Evolutionary conservation across 768 basidiomycete species (phyloP).

Genomic region (Tylopilus balloui): DNA sequence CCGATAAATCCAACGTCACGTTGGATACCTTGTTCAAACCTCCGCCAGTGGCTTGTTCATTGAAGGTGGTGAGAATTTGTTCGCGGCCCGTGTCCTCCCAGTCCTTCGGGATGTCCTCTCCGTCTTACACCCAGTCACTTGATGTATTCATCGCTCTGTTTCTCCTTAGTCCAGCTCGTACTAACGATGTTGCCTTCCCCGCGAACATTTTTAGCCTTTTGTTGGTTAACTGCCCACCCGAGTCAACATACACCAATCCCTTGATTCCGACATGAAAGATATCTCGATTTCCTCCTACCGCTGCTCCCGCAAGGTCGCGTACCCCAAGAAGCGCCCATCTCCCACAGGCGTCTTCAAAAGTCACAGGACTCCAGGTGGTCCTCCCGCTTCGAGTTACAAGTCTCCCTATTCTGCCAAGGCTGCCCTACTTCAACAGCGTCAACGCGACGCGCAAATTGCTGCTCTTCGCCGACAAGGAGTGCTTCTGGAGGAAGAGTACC

Average conservation of each 20-base stretch:
- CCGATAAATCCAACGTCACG: neutral
- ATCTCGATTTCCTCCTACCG: conserved; percentile 53
- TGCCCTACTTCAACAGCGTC: conserved; percentile 57
- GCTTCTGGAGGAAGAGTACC: conserved; percentile 91
- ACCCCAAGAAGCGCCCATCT: conserved; percentile 84
- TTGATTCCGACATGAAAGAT: conserved; percentile 68
- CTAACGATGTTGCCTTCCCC: conserved; percentile 21
- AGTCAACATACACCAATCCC: conserved; percentile 32
- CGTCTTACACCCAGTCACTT: conserved; percentile 2
- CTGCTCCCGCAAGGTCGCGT: conserved; percentile 60
- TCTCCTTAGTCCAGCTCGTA: conserved; percentile 7
- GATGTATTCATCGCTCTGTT: conserved; percentile 4
- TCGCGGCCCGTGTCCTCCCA: neutral
- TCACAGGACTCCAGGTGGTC: conserved; percentile 48
- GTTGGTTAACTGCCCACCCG: conserved; percentile 42
- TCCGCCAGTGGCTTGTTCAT: conserved; percentile 8
- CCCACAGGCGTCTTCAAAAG: conserved; percentile 72
- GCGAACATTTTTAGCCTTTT: conserved; percentile 35
- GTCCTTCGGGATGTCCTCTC: neutral
- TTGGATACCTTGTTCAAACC: conserved; percentile 15
- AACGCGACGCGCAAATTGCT: conserved; percentile 63
- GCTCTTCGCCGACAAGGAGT: conserved; percentile 70
- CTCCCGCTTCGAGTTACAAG: conserved; percentile 49
- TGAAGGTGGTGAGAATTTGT: neutral
- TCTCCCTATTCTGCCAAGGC: conserved; percentile 65